Base-by-base conservation (phyloP, 2,329 filamentous ascomycete genomes). In the Pyrenophora tritici-repentis region DNA sequence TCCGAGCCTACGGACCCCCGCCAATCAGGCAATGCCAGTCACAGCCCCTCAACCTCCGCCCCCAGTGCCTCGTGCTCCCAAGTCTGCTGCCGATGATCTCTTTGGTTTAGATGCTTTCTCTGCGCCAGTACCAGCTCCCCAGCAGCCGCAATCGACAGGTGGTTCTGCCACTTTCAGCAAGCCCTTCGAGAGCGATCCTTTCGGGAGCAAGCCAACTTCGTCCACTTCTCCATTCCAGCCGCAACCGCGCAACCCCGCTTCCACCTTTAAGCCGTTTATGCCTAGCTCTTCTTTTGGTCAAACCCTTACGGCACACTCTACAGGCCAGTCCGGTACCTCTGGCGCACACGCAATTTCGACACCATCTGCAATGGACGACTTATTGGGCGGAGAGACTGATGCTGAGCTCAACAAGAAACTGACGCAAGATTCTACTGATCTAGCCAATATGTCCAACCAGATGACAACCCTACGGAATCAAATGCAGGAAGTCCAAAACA, bases 381-480 rank as follows among this genome's bases (percentile, higher is more conserved):
- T 97, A 6, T 81, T 99, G n/a, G 34, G 66, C 14, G 90, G 90
- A 13, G 92, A 97, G 63, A 88, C 87, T 59, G 93, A 97, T 59
- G 88, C 89, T 1, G 91, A 96, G 66, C 86, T 92, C 47, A 93
- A 87, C 75, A 94, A 89, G 73, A 95, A 89, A 71, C 79, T 97
- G 20, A 94, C 89, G 0, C 88, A 86, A 58, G 94, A 99, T 69
- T 94, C 92, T 2, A 88, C 89, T 0, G 94, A 99, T 72, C 81
- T 99, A 50, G 94, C 92, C 43, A 97, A 99, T 70, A 81, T 99
- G 62, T 97, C 93, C 1, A 97, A 96, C 72, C 94, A 97, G 73
- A 91, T 99, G 58, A 87, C 91, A 26, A 93, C 89, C 2, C 77
- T 99, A 47, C 89, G 92, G 0, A 95, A 88, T 68, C 91, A 99